Conservation (phyloP, 2,329 filamentous ascomycete genomes). For the Neopestalotiopsis sp. region DNA sequence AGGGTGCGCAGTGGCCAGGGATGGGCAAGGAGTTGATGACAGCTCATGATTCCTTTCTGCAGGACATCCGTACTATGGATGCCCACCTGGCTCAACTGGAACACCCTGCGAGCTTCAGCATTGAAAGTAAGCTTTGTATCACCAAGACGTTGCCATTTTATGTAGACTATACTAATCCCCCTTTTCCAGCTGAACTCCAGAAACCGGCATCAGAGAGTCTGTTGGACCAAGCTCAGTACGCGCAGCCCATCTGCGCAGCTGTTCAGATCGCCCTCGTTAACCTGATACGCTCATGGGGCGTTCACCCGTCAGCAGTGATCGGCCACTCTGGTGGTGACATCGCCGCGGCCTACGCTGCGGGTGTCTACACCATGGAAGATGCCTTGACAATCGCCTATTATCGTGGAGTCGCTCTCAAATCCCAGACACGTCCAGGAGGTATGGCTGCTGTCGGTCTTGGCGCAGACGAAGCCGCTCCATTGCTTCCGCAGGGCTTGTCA, state of each 20-base stretch:
- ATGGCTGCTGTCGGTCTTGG: slow-evolving; percentile 48
- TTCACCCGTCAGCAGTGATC: slow-evolving; percentile 1
- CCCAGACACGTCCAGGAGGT: slow-evolving; percentile 24
- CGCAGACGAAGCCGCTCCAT: slow-evolving; percentile 31
- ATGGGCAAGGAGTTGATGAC: slow-evolving; percentile 14
- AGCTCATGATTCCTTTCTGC: slow-evolving; percentile 1
- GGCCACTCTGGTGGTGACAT: slow-evolving; percentile 16
- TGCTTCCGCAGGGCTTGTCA: slow-evolving; percentile 30
- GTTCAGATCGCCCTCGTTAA: slow-evolving; percentile 14
- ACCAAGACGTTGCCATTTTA: background rate
- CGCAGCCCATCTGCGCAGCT: slow-evolving; percentile 10
- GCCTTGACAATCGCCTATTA: slow-evolving; percentile 12
- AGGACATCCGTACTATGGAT: slow-evolving; percentile 11
- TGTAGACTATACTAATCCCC: background rate
- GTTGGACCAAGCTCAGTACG: background rate
- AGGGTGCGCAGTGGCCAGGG: slow-evolving; percentile 17
- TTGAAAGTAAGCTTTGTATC: background rate
- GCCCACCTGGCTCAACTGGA: background rate
- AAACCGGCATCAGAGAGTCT: slow-evolving; percentile 1
- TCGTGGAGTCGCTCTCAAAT: slow-evolving; percentile 1
- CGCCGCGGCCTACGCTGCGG: slow-evolving; percentile 14
- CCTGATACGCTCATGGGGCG: slow-evolving; percentile 2
- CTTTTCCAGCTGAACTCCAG: slow-evolving; percentile 4
- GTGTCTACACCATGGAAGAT: slow-evolving; percentile 1
- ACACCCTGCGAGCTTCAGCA: background rate